Evolutionary conservation across 345 rosid species (phyloP).

Genomic region (Sonneratia alba): DNA sequence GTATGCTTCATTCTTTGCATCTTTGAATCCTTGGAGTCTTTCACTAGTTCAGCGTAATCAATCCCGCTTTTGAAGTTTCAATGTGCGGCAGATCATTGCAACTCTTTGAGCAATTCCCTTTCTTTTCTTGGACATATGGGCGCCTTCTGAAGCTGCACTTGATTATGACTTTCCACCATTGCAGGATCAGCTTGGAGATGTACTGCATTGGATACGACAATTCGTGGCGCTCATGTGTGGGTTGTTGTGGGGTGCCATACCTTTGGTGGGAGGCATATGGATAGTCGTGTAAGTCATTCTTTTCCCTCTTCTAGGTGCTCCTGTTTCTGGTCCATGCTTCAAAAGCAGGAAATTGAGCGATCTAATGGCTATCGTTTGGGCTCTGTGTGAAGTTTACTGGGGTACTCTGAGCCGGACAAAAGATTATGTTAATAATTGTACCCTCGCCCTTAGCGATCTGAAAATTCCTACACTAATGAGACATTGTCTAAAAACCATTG

Average conservation of each 20-base stretch:
- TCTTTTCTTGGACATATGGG: background rate
- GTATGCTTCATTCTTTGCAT: background rate
- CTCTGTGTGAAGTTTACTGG: background rate
- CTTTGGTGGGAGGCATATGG: conserved; percentile 91
- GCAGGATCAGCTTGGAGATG: conserved; percentile 98
- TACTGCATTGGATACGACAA: conserved; percentile 94
- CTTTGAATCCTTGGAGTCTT: background rate
- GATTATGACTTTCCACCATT: conserved; percentile 8
- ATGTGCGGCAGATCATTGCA: background rate
- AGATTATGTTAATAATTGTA: background rate
- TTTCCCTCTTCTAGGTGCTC: background rate
- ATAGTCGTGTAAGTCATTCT: conserved; percentile 52
- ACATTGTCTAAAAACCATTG: background rate
- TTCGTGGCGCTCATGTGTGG: conserved; percentile 67
- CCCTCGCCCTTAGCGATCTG: background rate
- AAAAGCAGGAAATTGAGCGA: background rate
- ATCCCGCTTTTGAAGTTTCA: background rate
- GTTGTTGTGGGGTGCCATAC: conserved; percentile 77
- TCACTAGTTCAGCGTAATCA: background rate
- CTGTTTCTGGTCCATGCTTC: background rate
- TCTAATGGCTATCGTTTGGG: background rate
- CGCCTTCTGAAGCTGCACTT: conserved; percentile 1
- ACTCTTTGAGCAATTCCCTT: background rate
- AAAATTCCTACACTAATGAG: background rate
- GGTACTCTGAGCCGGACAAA: background rate